Evolutionary conservation across 2,329 filamentous ascomycete species (phyloP), one percentile per base, ranked within the genome.

Genomic region (Colletotrichum sp.): DNA sequence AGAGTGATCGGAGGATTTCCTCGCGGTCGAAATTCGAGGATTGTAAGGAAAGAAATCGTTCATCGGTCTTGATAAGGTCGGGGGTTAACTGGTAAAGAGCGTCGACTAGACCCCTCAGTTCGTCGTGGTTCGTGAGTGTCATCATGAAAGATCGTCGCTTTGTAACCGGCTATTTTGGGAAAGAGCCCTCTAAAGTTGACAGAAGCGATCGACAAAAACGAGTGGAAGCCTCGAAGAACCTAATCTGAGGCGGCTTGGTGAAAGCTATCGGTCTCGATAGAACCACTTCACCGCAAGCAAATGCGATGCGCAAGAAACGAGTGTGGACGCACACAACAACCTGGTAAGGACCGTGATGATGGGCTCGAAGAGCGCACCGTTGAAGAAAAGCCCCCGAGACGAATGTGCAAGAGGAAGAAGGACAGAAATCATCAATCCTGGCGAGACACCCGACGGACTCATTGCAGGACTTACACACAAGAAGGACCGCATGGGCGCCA

Each of bases 1-100:
- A 77, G 32, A 82, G 79, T 3, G 78, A 79, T 14, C 74, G 70
- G 12, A 82, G 71, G 18, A 82, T 64, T 21, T 68, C 58, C 26
- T 59, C 43, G 55, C 64, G 71, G 12, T 72, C 61, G 5, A 67
- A 59, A 7, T 28, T 32, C 9, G 62, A 34, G 5, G 26, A n/a
- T 21, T 30, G 62, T 10, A 65, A 12, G 9, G 36, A 43, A 14
- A 65, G 9, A 13, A 65, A 65, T 14, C 13, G 9, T 13, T 52
- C 10, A 18, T 48, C 9, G 5, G 62, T 65, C 62, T 65, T 43
- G 21, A 52, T 14, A 7, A 52, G 24, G 9, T 48, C 38, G 14
- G 62, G 62, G 16, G 16, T n/a, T 5, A 65, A 16, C 16, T 65
- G 9, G 16, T 30, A 52, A 14, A 65, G 36, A 14, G 36, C 43